Conservation (phyloP, 164 flowering plant genomes). For the Magnolia changhungtana region DNA sequence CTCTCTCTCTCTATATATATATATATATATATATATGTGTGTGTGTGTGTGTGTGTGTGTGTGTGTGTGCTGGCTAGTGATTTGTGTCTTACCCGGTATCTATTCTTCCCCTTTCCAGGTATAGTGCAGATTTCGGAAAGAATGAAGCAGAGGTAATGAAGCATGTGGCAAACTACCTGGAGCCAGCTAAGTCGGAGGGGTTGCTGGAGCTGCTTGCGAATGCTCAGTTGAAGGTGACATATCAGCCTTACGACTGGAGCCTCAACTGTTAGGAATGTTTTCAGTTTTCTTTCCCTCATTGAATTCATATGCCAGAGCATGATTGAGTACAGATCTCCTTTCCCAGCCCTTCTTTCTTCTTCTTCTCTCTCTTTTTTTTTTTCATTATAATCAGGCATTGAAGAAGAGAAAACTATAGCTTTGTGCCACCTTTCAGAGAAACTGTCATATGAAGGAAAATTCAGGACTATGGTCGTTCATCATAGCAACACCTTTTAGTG, state of each 20-base stretch:
- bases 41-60: too few relatives aligned
- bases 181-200: slow-evolving; percentile 46
- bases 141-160: slow-evolving; percentile 74
- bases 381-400: background rate
- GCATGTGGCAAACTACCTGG: slow-evolving; percentile 76
- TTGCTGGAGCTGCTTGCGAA: slow-evolving; percentile 57
- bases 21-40: too few relatives aligned
- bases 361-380: too few relatives aligned
- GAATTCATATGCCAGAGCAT: background rate
- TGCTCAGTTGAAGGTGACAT: slow-evolving; percentile 59
- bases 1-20: too few relatives aligned
- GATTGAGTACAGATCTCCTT: background rate
- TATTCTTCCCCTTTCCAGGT: slow-evolving; percentile 41
- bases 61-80: background rate
- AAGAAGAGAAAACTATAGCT: background rate
- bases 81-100: background rate
- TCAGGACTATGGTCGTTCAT: too few relatives aligned
- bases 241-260: slow-evolving; percentile 81
- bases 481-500: too few relatives aligned
- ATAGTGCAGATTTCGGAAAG: slow-evolving; percentile 69
- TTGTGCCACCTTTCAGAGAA: background rate
- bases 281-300: background rate
- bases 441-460: too few relatives aligned
- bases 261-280: slow-evolving; percentile 39
- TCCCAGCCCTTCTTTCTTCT: too few relatives aligned